These are phyloP conservation scores for Phallus indusiatus DNA, from an alignment of 768 basidiomycete species.

Conservation along the genomic window DNA sequence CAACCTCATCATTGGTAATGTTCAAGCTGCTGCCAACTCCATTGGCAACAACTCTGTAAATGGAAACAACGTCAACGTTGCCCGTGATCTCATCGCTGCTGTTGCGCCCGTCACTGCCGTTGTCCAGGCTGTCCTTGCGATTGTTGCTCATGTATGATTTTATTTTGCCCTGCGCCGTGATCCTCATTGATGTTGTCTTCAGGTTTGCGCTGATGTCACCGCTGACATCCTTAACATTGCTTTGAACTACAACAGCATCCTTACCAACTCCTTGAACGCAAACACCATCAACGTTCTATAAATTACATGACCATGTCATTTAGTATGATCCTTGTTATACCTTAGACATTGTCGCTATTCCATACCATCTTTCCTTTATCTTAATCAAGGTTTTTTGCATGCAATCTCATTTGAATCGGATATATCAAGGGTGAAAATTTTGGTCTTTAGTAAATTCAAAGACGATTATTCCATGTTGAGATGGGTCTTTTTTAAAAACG, in stretches of 20 bases:
- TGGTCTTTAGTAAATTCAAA: too few species aligned
- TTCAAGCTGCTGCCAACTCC: not conserved
- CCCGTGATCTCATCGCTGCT: not conserved
- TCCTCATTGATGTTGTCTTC: not conserved
- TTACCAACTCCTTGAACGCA: not conserved
- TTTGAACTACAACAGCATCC: not conserved
- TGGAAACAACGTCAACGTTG: not conserved
- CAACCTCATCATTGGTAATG: not conserved
- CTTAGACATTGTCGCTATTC: too few species aligned
- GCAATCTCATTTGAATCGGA: too few species aligned
- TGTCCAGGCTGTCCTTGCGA: not conserved
- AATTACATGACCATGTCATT: not conserved
- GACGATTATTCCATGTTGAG: too few species aligned
- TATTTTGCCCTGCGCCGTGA: not conserved
- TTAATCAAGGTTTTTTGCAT: too few species aligned
- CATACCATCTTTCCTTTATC: too few species aligned
- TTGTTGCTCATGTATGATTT: not conserved
- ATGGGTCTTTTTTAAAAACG: too few species aligned
- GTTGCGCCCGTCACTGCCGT: not conserved
- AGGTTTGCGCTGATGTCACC: not conserved
- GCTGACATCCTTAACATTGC: not conserved
- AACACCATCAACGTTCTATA: not conserved
- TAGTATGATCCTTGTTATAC: not conserved
- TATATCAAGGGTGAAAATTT: too few species aligned
- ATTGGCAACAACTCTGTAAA: not conserved